phyloP scores from a whole-genome alignment of 805 yeast genomes.

The Pichia membranifaciens region DNA sequence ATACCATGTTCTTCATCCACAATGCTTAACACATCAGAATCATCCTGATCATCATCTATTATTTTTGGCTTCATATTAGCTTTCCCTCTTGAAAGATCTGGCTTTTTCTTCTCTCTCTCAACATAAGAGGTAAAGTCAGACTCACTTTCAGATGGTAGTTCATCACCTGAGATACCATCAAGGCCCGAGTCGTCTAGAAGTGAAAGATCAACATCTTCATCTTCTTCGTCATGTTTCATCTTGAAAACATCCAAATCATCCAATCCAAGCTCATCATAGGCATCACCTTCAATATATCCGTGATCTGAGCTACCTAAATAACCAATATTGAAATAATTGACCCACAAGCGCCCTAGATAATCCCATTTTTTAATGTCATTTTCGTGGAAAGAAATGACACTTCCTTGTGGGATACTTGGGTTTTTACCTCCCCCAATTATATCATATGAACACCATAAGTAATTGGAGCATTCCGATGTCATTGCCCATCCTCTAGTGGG shows the following conservation, averaged over 20 bases:
- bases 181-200: no score
- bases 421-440: conserved; percentile 43
- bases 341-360: conserved; percentile 50
- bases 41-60: neutral
- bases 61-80: no score
- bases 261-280: conserved; percentile 27
- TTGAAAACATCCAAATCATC: conserved; percentile 17
- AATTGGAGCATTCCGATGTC: conserved; percentile 46
- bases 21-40: neutral
- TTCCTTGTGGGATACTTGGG: conserved; percentile 39
- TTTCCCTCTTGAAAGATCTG: no score
- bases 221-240: neutral
- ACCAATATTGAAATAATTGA: conserved; percentile 33
- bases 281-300: conserved; percentile 29
- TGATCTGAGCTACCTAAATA: conserved; percentile 20
- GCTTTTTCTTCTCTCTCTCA: neutral
- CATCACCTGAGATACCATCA: neutral
- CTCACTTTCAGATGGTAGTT: neutral
- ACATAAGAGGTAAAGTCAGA: neutral
- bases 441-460: conserved; percentile 59
- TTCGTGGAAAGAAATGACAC: conserved; percentile 34
- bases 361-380: conserved; percentile 31
- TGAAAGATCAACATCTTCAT: conserved; percentile 1
- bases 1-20: conserved; percentile 7
- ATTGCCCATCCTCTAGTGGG: conserved; percentile 54